A percentile compares a stretch with the other conserved stretches of the same genome.
These are phyloP conservation scores for Phyllosticta paracitricarpa DNA, from an alignment of 2,329 filamentous ascomycete species.

Conservation along the genomic window DNA sequence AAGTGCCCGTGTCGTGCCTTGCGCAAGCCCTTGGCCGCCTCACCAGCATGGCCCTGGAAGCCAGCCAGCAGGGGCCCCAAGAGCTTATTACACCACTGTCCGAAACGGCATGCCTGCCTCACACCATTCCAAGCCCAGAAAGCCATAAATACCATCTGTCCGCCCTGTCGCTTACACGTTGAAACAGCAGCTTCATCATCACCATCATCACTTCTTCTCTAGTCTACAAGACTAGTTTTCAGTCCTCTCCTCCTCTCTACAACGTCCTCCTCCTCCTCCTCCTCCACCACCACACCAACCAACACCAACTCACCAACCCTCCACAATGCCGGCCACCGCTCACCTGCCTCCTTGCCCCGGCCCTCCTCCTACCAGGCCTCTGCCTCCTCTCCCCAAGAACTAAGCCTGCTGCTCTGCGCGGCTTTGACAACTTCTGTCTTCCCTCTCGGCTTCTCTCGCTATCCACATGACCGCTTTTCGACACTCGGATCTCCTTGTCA, in stretches of 20 bases:
- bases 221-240: not conserved
- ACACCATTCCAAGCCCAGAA: conserved; percentile 22
- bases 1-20: not conserved
- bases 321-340: conserved; percentile 29
- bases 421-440: not conserved
- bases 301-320: conserved; percentile 14
- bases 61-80: conserved; percentile 30
- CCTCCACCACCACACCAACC: not conserved
- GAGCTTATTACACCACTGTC: conserved; percentile 30
- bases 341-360: conserved; percentile 39
- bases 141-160: conserved; percentile 30
- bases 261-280: conserved; percentile 10
- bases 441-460: not conserved
- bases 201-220: conserved; percentile 16
- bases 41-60: conserved; percentile 30
- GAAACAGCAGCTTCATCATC: conserved; percentile 9
- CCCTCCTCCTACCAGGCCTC: conserved; percentile 37
- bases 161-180: conserved; percentile 22
- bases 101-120: conserved; percentile 31
- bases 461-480: not conserved
- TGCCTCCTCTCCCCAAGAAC: conserved; percentile 37
- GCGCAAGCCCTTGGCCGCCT: conserved; percentile 25
- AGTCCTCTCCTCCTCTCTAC: conserved; percentile 4
- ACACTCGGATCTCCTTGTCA: not conserved
- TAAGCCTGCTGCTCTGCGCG: conserved; percentile 15